These are phyloP conservation scores for Dictyostelium capitatum DNA, from an alignment of 78 protist genomes.

Conservation along the genomic window DNA sequence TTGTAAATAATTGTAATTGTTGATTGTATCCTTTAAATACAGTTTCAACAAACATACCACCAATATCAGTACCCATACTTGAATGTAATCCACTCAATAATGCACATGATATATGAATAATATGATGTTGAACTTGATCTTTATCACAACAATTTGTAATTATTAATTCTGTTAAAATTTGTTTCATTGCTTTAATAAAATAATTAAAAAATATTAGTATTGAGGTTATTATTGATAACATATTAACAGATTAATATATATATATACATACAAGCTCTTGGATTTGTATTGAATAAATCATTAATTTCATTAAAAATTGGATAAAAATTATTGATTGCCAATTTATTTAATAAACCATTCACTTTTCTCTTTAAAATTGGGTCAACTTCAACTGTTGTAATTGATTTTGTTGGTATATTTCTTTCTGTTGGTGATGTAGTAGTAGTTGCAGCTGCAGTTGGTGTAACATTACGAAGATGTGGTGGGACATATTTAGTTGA, in stretches of 20 bases:
- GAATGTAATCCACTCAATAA: conserved; percentile 41
- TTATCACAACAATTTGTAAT: conserved; percentile 22
- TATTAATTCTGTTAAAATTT: conserved; percentile 30
- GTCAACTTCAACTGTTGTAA: conserved; percentile 4
- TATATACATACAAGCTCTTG: conserved; percentile 60
- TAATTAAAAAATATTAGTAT: background rate
- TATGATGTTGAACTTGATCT: conserved; percentile 60
- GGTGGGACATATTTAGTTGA: conserved; percentile 65
- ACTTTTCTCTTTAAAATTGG: conserved; percentile 29
- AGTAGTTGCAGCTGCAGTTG: background rate
- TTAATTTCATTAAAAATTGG: conserved; percentile 32
- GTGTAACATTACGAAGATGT: conserved; percentile 31
- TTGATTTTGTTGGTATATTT: background rate
- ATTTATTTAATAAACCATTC: conserved; percentile 60
- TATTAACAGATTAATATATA: no score
- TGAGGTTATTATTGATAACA: no score
- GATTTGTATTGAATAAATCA: conserved; percentile 49
- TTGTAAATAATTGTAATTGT: background rate
- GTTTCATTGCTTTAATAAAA: conserved; percentile 27
- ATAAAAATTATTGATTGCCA: conserved; percentile 68
- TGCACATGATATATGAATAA: conserved; percentile 52
- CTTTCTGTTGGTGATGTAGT: background rate
- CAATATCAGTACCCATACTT: conserved; percentile 55
- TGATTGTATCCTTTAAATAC: conserved; percentile 24
- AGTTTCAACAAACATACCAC: conserved; percentile 53